These are phyloP conservation scores for Pugionium dolabratum DNA, from an alignment of 345 rosid species.

Conservation along the genomic window DNA sequence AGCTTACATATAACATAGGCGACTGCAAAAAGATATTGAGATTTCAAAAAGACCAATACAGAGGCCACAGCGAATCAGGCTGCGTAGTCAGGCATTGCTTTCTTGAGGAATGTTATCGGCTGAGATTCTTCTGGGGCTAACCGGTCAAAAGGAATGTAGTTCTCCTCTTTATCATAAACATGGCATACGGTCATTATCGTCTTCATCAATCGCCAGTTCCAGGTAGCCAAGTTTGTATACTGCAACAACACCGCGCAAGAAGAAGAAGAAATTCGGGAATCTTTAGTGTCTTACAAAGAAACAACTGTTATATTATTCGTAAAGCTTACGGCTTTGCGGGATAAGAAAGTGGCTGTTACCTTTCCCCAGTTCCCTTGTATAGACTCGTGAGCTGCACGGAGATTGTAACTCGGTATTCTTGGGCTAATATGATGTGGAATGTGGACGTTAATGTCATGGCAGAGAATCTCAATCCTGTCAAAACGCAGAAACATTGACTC, in stretches of 20 bases:
- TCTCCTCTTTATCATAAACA: slow-evolving; percentile 68
- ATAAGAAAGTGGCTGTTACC: slow-evolving; percentile 44
- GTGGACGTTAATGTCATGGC: slow-evolving; percentile 88
- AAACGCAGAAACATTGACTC: slow-evolving; percentile 26
- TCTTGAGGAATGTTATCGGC: slow-evolving; percentile 72
- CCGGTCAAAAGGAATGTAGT: slow-evolving; percentile 67
- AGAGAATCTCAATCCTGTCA: slow-evolving; percentile 85
- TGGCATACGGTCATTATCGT: slow-evolving; percentile 89
- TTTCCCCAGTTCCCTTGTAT: slow-evolving; percentile 92
- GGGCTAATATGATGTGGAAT: slow-evolving; percentile 78
- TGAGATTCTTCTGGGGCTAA: slow-evolving; percentile 70
- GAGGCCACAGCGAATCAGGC: slow-evolving; percentile 21
- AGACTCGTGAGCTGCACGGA: slow-evolving; percentile 70
- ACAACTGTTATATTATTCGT: neutral
- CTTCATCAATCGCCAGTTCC: slow-evolving; percentile 97
- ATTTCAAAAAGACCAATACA: slow-evolving; percentile 12
- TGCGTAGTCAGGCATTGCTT: slow-evolving; percentile 70
- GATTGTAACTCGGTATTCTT: slow-evolving; percentile 86
- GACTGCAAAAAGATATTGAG: slow-evolving; percentile 31
- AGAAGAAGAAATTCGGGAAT: neutral
- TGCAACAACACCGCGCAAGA: slow-evolving; percentile 39
- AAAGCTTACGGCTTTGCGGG: neutral
- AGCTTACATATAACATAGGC: slow-evolving; percentile 17
- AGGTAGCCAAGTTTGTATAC: slow-evolving; percentile 79
- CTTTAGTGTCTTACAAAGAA: slow-evolving; percentile 2